These are phyloP conservation scores for Trichoderma sp. DNA, from an alignment of 2,329 filamentous ascomycete genomes.

Conservation along the genomic window DNA sequence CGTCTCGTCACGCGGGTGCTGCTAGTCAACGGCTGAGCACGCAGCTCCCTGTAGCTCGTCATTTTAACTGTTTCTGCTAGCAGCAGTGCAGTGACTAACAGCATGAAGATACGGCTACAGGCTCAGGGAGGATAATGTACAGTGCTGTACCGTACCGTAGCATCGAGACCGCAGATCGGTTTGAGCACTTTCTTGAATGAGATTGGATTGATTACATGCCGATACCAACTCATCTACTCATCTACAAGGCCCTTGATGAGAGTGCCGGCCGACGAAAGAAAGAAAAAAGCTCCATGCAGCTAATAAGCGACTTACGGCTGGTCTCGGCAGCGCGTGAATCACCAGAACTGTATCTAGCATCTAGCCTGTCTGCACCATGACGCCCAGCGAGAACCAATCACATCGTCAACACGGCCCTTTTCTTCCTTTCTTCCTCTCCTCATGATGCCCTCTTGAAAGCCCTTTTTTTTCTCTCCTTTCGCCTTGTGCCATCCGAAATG, in stretches of 20 bases:
- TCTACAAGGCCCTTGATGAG: neutral
- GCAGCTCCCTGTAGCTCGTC: neutral
- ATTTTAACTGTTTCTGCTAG: neutral
- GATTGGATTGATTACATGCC: neutral
- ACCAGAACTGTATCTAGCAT: neutral
- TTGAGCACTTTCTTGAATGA: neutral
- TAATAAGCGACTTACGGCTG: neutral
- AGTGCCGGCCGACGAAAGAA: neutral
- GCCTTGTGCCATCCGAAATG: neutral
- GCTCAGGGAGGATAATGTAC: neutral
- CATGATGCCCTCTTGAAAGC: neutral
- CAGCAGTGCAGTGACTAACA: neutral
- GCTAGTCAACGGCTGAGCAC: neutral
- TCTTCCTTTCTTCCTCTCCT: neutral
- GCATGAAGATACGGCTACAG: neutral
- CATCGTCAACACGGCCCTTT: neutral
- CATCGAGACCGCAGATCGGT: neutral
- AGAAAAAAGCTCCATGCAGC: neutral
- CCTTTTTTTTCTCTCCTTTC: neutral
- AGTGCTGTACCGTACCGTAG: neutral
- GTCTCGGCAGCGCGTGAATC: neutral
- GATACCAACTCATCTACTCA: neutral
- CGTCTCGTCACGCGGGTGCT: neutral
- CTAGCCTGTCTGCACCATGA: neutral
- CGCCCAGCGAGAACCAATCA: neutral